A percentile compares a stretch with the other conserved stretches of the same genome.
phyloP scores from a whole-genome alignment of 2,329 filamentous ascomycete species.

The Polychaeton citri region DNA sequence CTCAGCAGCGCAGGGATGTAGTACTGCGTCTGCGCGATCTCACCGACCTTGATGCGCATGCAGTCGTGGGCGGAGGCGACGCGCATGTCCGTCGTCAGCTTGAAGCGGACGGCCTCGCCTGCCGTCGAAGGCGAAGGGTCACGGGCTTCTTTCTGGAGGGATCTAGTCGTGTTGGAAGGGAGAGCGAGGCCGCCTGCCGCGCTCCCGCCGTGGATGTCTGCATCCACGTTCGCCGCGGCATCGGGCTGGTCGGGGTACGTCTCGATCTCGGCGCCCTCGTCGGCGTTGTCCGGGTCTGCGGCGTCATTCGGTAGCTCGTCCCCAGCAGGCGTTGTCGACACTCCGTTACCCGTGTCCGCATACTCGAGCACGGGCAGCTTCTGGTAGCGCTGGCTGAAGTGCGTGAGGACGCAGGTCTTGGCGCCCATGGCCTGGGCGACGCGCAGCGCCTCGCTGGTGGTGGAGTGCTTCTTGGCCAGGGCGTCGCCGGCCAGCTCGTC shows the following conservation, averaged over 20 bases:
- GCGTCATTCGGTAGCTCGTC: conserved; percentile 2
- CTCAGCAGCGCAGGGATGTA: conserved; percentile 47
- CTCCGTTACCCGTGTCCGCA: conserved; percentile 12
- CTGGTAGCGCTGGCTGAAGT: conserved; percentile 90
- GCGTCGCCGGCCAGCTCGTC: conserved; percentile 72
- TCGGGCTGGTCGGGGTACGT: conserved; percentile 1
- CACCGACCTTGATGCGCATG: conserved; percentile 59
- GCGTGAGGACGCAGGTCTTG: conserved; percentile 69
- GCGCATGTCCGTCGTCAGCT: conserved; percentile 41
- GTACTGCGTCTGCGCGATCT: conserved; percentile 53
- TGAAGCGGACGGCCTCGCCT: conserved; percentile 16
- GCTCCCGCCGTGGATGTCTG: conserved; percentile 1
- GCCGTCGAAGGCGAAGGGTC: neutral
- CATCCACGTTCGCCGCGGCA: conserved; percentile 8
- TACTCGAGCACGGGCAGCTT: conserved; percentile 48
- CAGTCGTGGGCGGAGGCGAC: conserved; percentile 67
- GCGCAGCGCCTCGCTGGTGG: conserved; percentile 69
- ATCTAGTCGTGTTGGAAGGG: neutral
- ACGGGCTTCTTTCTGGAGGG: neutral
- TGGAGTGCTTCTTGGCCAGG: conserved; percentile 77
- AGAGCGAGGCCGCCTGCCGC: neutral
- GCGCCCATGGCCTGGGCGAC: conserved; percentile 70
- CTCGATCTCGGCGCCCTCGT: neutral
- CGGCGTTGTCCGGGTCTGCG: conserved; percentile 3
- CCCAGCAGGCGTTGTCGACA: conserved; percentile 7